Conservation (phyloP, 2,329 filamentous ascomycete species). For the Phaeoacremonium minimum region DNA sequence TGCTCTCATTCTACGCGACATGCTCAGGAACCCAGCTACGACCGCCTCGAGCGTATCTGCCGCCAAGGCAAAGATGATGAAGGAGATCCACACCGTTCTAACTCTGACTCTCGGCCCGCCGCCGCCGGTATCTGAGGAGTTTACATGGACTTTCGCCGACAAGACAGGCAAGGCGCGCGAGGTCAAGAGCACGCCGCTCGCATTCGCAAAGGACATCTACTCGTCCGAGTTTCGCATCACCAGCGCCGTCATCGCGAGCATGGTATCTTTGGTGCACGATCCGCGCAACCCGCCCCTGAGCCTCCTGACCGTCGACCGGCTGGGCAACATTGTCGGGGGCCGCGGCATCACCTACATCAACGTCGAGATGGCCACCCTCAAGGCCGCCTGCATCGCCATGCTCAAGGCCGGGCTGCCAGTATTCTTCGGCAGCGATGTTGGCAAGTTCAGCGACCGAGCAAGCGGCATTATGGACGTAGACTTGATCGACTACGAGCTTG, state of each 20-base stretch:
- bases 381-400: conserved; percentile 71
- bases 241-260: conserved; percentile 56
- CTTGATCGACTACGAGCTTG: conserved; percentile 75
- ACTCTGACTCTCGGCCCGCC: conserved; percentile 79
- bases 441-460: conserved; percentile 67
- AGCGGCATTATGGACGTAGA: conserved; percentile 77
- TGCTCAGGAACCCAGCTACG: conserved; percentile 36
- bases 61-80: conserved; percentile 70
- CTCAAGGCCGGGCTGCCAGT: conserved; percentile 73
- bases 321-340: conserved; percentile 79
- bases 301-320: conserved; percentile 69
- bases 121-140: conserved; percentile 62
- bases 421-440: conserved; percentile 87
- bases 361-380: conserved; percentile 69
- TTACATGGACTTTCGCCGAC: conserved; percentile 78
- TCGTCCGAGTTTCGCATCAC: conserved; percentile 52
- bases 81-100: conserved; percentile 76
- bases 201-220: conserved; percentile 67
- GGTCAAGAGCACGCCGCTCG: conserved; percentile 61
- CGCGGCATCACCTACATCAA: conserved; percentile 78
- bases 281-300: conserved; percentile 71
- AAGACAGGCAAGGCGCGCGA: conserved; percentile 59
- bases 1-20: conserved; percentile 64
- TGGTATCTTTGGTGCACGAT: conserved; percentile 83
- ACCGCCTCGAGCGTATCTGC: conserved; percentile 33